Evolutionary conservation across 768 basidiomycete genomes (phyloP), one percentile per base, ranked within the genome.

Genomic region (Neoboletus subvelutipes): DNA sequence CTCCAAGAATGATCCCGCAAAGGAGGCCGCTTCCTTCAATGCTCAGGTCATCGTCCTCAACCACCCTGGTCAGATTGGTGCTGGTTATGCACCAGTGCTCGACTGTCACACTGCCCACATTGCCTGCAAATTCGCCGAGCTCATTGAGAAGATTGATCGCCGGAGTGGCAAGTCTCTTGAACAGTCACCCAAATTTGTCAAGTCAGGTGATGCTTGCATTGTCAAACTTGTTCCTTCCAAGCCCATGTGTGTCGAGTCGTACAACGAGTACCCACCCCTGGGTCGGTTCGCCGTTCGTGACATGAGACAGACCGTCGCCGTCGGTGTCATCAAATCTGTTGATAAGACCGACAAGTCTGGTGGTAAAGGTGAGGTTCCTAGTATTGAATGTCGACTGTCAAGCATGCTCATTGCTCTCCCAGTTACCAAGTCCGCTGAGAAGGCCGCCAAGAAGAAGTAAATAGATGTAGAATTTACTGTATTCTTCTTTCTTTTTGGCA

Each of bases 81-180:
- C 94, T 71, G 97, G 97, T 68, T 98, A 98, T 77, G 93, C 96
- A 45, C 96, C 96, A 54, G 97, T 99, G 63, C 88, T 99, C 68
- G 97, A 99, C 81, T 99, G 97, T 80, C 97, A 99, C 86, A 99
- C 96, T 61, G 96, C 96, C 76, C 96, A 98, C 85, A 97, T 98
- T 71, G 96, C 95, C 62, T 98, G 96, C 89, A 98, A 97, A 81
- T 98, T 99, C 79, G 84, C 93, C 63, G 94, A 97, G 78, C 87
- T 98, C 76, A 81, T 95, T 70, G 94, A 98, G 86, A 99, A 97
- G 87, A 96, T 99, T 74, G 97, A 98, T 80, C 92, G 96, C 75
- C 94, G 96, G 75, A 89, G 91, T 73, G 96, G 96, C 77, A 98
- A 98, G 81, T 81, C 83, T 50, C 83, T 97, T 57, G 95, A 97